Percentiles rank a stretch among this genome's conserved stretches.
Evolutionary conservation across 2,329 filamentous ascomycete genomes (phyloP).

Genomic region (Ploettnerulaceae sp.): DNA sequence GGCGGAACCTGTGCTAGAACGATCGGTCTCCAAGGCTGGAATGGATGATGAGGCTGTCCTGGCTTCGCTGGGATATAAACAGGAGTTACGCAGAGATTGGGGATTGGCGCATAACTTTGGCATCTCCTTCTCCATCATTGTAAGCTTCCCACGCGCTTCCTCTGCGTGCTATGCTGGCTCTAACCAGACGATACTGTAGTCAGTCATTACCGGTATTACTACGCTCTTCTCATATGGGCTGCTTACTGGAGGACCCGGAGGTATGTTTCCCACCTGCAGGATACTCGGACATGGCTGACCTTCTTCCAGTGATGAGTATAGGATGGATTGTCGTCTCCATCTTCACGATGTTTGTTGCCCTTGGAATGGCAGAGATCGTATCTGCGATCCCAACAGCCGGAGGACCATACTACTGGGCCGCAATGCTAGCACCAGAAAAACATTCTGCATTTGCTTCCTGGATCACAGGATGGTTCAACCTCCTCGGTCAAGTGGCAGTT

Average conservation of each 20-base stretch:
- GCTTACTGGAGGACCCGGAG: constrained; percentile 49
- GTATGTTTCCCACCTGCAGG: constrained; percentile 37
- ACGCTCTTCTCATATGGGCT: constrained; percentile 54
- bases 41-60: constrained; percentile 16
- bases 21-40: too few relatives aligned
- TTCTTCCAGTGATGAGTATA: too few relatives aligned
- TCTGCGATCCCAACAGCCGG: constrained; percentile 60
- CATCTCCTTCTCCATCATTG: constrained; percentile 13
- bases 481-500: constrained; percentile 10
- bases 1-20: too few relatives aligned
- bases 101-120: constrained; percentile 11
- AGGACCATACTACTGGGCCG: constrained; percentile 58
- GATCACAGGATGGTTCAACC: constrained; percentile 15
- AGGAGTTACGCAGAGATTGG: constrained; percentile 15
- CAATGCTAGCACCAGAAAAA: constrained; percentile 14
- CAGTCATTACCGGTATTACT: constrained; percentile 55
- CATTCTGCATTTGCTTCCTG: constrained; percentile 14
- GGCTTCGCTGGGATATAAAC: constrained; percentile 14
- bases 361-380: constrained; percentile 57
- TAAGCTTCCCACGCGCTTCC: constrained; percentile 11
- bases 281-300: too few relatives aligned
- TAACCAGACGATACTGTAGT: too few relatives aligned
- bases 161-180: too few relatives aligned
- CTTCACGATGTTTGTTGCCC: constrained; percentile 58
- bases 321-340: constrained; percentile 62